A percentile compares a stretch with the other conserved stretches of the same genome.
phyloP scores from a whole-genome alignment of 129 eudicot species.

The Sambucus nigra region DNA sequence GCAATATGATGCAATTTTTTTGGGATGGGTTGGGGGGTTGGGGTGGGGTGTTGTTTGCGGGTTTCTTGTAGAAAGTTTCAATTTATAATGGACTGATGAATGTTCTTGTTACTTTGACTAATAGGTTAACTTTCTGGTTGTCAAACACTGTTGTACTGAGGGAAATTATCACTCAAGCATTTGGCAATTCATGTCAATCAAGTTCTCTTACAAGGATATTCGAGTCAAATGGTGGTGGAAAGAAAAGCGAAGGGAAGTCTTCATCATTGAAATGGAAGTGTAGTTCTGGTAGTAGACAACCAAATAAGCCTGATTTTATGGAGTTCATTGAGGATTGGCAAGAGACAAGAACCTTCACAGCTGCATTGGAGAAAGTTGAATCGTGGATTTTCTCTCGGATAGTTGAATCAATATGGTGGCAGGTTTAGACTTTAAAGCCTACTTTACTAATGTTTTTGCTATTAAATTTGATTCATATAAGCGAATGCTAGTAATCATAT shows the following conservation, averaged over 20 bases:
- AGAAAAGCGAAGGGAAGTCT: conserved; percentile 21
- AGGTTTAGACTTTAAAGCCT: conserved; percentile 34
- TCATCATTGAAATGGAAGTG: conserved; percentile 27
- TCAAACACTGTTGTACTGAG: conserved; percentile 82
- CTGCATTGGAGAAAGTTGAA: conserved; percentile 84
- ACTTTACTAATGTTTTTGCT: not conserved
- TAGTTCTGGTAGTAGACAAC: conserved; percentile 35
- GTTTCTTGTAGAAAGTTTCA: not conserved
- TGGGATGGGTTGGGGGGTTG: too few relatives aligned
- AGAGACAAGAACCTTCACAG: conserved; percentile 74
- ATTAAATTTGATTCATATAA: not conserved
- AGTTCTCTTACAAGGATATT: conserved; percentile 30
- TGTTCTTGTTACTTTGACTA: conserved; percentile 9
- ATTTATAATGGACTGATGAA: not conserved
- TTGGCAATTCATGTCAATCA: conserved; percentile 71
- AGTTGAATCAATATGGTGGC: conserved; percentile 99
- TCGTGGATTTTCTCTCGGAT: conserved; percentile 94
- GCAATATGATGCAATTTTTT: too few relatives aligned
- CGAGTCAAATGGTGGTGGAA: conserved; percentile 37
- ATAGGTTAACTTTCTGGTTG: conserved; percentile 88
- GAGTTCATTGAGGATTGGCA: conserved; percentile 87
- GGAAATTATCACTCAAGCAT: conserved; percentile 73
- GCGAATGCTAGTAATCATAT: not conserved
- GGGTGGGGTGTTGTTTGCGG: too few relatives aligned
- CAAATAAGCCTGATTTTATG: conserved; percentile 39